Evolutionary conservation across 202 grass and related monocot genomes (phyloP), one percentile per base, ranked within the genome.

Genomic region (Eragrostis tef): DNA sequence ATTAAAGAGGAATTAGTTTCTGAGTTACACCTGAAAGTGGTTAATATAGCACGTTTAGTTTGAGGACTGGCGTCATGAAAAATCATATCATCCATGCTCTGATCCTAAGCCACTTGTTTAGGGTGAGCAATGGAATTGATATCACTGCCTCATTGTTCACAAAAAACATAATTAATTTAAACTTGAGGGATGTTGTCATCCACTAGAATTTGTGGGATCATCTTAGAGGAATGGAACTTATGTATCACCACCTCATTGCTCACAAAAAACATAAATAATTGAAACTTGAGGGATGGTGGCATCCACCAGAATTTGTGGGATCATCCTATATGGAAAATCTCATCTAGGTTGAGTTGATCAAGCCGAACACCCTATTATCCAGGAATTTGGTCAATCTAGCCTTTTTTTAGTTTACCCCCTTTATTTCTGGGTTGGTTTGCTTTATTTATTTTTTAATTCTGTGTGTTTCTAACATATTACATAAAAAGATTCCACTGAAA

Each of bases 1-100:
- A 48, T 53, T 60, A 22, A 66, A 85, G n/a, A 36, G 56, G 66
- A 52, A 73, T 48, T 19, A 52, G 6, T 63, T 65, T 79, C 46
- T 14, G 67, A 42, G 11, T 80, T 80, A 22, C 31, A 31, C 11
- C 41, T 67, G 42, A 83, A 73, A 76, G 29, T 61, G 56, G 21
- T 50, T 74, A 74, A 21, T 56, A 15, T 51, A 51, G 49, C 4
- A 15, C 49, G 16, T 51, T 15, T 51, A 5, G 49, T 51, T 51
- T 51, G 49, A 39, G 34, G 34, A 39, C 4, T 39, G 34, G 34
- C 3, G 34, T 39, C 34, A 39, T 39, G 34, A 5, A 2, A 39
- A 5, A 39, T 39, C 34, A 39, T 39, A 39, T 39, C 4, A 52
- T 52, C 49, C 49, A 17, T 17, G 13, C 49, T 51, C 15, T 6